Evolutionary conservation across 2,329 filamentous ascomycete species (phyloP), one percentile per base, ranked within the genome.

Genomic region (Xylariales sp.): DNA sequence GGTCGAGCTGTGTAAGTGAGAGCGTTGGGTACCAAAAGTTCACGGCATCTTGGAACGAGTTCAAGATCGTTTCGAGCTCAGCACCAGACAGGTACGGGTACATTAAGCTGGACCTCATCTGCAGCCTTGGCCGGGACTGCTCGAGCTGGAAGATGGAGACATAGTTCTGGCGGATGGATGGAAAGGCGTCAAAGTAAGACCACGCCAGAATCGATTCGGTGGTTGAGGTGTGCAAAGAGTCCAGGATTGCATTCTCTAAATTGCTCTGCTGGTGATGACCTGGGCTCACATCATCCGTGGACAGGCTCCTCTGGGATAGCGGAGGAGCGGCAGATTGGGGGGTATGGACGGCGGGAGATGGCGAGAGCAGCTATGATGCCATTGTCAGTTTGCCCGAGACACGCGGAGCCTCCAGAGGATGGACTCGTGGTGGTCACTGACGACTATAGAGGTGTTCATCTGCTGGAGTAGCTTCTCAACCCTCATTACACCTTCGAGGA

Each of bases 1-100:
- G 48, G 2, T 56, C 45, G 1, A 71, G 48, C 18, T 65, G 67
- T 0, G 44, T 41, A 29, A 57, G 59, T 0, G 69, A 68, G 55
- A 72, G 62, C 5, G 67, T 71, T 0, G 70, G 72, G 39, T 74
- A 75, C 68, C 69, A 75, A 33, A 73, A 74, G 49, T 75, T 76
- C 29, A 74, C 56, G 23, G 61, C 65, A 3, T 54, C 51, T 42
- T 70, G 60, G 31, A 76, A 76, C 0, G 66, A 61, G 2, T 58
- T 51, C 0, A 74, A 48, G 5, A 70, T 63, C 0, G 50, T 49
- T 13, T 64, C 58, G 3, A 73, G 51, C 6, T 74, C 70, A 2
- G 61, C 54, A 0, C 59, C 46, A 2, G 60, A 60, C 5, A 67
- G 57, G 27, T 67, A 69, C 0, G 69, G 72, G 16, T 62, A 60